Base-by-base conservation (phyloP, 2,329 filamentous ascomycete species). In the Fusarium sp. region DNA sequence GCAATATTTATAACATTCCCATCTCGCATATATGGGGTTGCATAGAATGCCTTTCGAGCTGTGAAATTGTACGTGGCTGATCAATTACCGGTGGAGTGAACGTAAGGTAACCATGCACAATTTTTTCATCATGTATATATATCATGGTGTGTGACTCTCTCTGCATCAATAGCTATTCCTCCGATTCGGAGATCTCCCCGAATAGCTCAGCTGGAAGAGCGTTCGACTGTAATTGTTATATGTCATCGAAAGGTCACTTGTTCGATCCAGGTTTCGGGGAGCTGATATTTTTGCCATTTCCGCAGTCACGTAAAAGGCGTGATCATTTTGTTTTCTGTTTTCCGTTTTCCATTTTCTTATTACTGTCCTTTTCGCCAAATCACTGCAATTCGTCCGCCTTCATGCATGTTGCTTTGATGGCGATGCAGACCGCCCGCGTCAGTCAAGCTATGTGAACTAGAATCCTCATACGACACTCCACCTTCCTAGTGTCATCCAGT, bases 161-260 rank as follows among this genome's bases (percentile, higher is more conserved):
- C 8, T 7, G 1, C 19, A 51, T 28, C 40, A 57, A 59, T 49
- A 26, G 39, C 52, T 57, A 46, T 53, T 58, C 55, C 55, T 58
- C 55, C 40, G 33, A 0, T 41, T 33, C 49, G 55, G 55, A 58
- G 55, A 58, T 54, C 19, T 54, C 62, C 62, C 62, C 60, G 60
- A 64, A 50, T 65, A 65, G 62, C 62, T 65, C 62, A 65, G 62
- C 44, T 65, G 62, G 62, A 64, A 65, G 62, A 65, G 62, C 62
- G 62, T 65, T 65, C 59, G 62, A 50, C 62, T 65, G 62, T 65
- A 65, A 65, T 47, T 63, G 62, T 35, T 44, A 39, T 30, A 52
- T 46, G 53, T 51, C 37, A 65, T 50, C 62, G 59, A 65, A 65
- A 65, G 62, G 62, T 57, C 62, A 65, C 62, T 57, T 65, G 62